A percentile compares a stretch with the other conserved stretches of the same genome.
Evolutionary conservation across 2,329 filamentous ascomycete genomes (phyloP).

Genomic region (Cladorrhinum sp.): DNA sequence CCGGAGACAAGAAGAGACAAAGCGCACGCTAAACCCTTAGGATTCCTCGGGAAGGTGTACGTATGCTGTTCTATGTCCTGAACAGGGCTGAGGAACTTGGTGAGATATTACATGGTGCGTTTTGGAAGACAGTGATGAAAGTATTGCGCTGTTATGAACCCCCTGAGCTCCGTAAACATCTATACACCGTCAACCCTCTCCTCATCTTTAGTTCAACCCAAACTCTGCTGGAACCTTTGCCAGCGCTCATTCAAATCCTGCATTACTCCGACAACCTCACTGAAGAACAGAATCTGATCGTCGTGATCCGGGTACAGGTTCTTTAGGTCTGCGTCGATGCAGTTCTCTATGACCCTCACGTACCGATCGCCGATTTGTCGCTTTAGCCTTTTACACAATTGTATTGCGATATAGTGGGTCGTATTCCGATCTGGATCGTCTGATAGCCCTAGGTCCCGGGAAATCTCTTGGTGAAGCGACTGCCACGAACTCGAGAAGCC

Average conservation of each 20-base stretch:
- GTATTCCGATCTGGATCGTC: neutral
- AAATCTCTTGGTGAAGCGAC: neutral
- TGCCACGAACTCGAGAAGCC: neutral
- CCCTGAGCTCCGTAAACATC: no score
- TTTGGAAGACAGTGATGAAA: no score
- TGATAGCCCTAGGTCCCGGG: neutral
- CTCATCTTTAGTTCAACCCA: no score
- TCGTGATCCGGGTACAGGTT: neutral
- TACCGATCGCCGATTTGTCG: neutral
- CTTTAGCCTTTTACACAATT: neutral
- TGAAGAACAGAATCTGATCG: neutral
- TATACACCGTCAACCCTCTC: no score
- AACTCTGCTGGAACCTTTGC: neutral
- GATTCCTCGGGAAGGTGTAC: no score
- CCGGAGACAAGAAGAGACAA: no score
- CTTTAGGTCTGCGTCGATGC: neutral
- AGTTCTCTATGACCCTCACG: neutral
- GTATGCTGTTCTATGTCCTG: no score
- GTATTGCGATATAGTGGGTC: neutral
- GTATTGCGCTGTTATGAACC: no score
- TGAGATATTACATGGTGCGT: no score
- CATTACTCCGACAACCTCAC: neutral
- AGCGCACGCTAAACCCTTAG: no score
- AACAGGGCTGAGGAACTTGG: no score
- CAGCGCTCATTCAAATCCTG: neutral